Base-by-base conservation (phyloP, 306 rosid genomes). In the Gastrolobium villosum region DNA sequence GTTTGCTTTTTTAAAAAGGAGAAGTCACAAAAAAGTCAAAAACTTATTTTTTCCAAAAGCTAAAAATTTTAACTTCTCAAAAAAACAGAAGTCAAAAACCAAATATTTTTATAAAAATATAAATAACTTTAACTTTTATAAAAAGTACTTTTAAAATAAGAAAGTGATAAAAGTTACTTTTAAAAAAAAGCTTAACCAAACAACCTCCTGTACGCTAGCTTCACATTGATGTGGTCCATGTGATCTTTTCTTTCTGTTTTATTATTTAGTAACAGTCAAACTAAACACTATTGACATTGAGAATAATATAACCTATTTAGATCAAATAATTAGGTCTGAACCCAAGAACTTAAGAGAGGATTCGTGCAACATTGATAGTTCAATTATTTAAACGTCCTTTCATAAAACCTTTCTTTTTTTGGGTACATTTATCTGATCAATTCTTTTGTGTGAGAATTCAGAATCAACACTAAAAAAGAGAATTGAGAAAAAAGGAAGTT, bases 251-350 rank as follows among this genome's bases (percentile, higher is more conserved):
- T 20, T 20, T 20, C 26, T 20, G 26, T 50, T 50, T n/a, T 5
- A 7, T 50, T 5, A 53, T 57, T 57, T 20, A 35, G 10, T 13
- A 11, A 35, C 7, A 7, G 37, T 65, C 71, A 65, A 65, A 65
- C 53, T 1, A 43, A 10, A 41, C 11, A 37, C 43, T 37, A 43
- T 41, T 8, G 54, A 8, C 39, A 32, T 4, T 7, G 14, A 14
- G 10, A 36, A 14, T 34, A 34, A 14, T 20, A 32, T 15, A 20
- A 62, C 10, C 36, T 4, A 4, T 35, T 46, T 20, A 5, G 48
- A 75, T 49, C 52, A 48, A 45, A 36, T 75, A 36, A 10, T 62
- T 35, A 48, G 52, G 72, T 62, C 5, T 6, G 62, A 62, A 62
- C 37, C 15, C 14, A 10, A 61, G 11, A 52, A 20, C 31, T 40